Conservation (phyloP, 2,329 filamentous ascomycete genomes). For the Samsoniella hepiali region DNA sequence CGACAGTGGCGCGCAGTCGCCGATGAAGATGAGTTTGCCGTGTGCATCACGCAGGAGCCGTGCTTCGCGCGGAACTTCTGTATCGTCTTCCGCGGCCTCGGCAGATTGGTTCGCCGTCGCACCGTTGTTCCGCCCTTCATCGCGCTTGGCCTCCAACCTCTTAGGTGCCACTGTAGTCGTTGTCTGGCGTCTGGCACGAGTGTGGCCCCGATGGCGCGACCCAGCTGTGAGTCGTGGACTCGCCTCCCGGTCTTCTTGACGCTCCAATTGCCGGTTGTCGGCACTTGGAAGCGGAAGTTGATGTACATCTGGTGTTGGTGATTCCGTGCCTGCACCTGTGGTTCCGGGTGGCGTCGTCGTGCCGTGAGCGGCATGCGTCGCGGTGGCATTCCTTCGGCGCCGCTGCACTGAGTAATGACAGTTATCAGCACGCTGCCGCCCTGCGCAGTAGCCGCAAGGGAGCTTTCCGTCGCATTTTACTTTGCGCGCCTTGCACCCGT, state of each 20-base stretch:
- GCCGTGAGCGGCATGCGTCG: neutral
- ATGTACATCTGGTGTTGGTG: conserved; percentile 9
- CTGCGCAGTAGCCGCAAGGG: conserved; percentile 50
- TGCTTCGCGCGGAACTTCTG: conserved; percentile 53
- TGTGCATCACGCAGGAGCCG: conserved; percentile 50
- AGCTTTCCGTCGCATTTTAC: conserved; percentile 53
- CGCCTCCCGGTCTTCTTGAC: neutral
- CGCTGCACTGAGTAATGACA: conserved; percentile 49
- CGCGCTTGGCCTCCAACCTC: neutral
- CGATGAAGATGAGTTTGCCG: conserved; percentile 54
- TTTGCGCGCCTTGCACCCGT: conserved; percentile 53
- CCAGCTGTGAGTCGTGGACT: too few species aligned
- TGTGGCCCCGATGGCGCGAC: neutral
- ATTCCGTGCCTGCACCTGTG: neutral
- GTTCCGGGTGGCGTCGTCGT: conserved; percentile 13
- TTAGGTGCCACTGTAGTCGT: conserved; percentile 19
- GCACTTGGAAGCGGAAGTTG: neutral
- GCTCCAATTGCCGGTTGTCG: neutral
- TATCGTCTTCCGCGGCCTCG: conserved; percentile 45
- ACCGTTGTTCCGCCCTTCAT: neutral
- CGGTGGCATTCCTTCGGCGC: conserved; percentile 32
- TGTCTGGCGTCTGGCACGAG: conserved; percentile 1
- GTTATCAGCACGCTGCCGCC: conserved; percentile 39
- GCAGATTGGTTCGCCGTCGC: neutral
- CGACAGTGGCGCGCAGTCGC: conserved; percentile 54